Evolutionary conservation across 2,329 filamentous ascomycete genomes (phyloP).

Genomic region (Aspergillus thermomutatus): DNA sequence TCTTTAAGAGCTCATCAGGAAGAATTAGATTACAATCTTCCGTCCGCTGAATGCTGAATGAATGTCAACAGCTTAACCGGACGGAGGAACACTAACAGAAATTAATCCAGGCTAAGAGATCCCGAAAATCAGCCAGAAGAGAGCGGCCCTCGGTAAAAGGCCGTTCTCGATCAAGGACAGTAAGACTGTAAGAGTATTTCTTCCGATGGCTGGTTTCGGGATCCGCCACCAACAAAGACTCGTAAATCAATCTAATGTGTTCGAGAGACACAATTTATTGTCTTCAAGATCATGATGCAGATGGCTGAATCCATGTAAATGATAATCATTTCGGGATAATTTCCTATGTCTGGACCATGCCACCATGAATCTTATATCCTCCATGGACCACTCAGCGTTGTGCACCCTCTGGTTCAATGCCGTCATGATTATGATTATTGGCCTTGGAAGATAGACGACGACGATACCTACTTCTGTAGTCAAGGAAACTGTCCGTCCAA

Average conservation of each 20-base stretch:
- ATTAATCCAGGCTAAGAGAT: not conserved
- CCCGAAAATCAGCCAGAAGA: not conserved
- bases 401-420: not conserved
- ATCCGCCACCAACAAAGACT: not conserved
- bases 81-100: too few relatives aligned
- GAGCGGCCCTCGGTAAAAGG: constrained; percentile 10
- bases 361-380: not conserved
- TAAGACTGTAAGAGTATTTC: not conserved
- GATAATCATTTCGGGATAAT: not conserved
- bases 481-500: not conserved
- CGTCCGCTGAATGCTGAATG: not conserved
- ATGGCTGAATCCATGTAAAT: not conserved
- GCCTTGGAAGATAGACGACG: not conserved
- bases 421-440: not conserved
- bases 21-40: not conserved
- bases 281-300: not conserved
- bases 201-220: constrained; percentile 4
- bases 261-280: not conserved
- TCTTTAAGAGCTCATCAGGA: not conserved
- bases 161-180: constrained; percentile 7
- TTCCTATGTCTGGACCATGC: not conserved
- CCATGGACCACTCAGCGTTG: not conserved
- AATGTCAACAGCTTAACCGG: not conserved
- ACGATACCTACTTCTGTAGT: too few relatives aligned
- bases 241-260: too few relatives aligned